Conservation (phyloP, 306 rosid species). For the Cucurbita moschata region DNA sequence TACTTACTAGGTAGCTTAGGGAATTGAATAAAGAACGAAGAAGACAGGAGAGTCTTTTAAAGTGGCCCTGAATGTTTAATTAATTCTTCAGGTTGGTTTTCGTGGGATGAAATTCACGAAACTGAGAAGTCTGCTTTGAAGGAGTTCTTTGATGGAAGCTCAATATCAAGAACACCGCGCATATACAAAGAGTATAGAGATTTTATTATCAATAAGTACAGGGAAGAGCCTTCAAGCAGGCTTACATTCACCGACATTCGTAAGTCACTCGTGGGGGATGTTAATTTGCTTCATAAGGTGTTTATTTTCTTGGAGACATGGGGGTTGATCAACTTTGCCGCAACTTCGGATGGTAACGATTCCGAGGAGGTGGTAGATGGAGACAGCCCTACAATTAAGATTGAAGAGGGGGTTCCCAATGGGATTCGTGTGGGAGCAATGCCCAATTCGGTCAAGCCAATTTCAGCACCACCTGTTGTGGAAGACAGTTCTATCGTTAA, state of each 20-base stretch:
- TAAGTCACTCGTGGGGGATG: conserved; percentile 78
- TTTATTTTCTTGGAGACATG: conserved; percentile 55
- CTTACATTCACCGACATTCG: conserved; percentile 79
- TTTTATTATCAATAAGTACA: conserved; percentile 66
- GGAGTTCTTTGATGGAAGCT: conserved; percentile 66
- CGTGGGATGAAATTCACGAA: conserved; percentile 86
- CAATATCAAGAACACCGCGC: conserved; percentile 58
- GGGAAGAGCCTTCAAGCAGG: conserved; percentile 77
- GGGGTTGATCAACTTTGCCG: conserved; percentile 67
- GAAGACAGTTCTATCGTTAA: conserved; percentile 11
- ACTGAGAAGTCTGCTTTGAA: conserved; percentile 43
- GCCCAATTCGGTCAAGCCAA: conserved; percentile 66
- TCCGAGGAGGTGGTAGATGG: conserved; percentile 13
- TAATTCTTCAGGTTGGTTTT: conserved; percentile 60
- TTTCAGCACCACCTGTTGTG: conserved; percentile 16
- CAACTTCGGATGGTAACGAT: conserved; percentile 13
- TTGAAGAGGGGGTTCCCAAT: conserved; percentile 65
- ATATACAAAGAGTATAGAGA: conserved; percentile 74
- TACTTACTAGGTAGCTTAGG: neutral
- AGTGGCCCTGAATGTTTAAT: neutral
- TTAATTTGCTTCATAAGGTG: conserved; percentile 54
- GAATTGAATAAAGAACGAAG: neutral
- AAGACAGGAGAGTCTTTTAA: neutral
- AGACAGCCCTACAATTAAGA: conserved; percentile 28
- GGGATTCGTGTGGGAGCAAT: conserved; percentile 68